Evolutionary conservation across 208 protist genomes (phyloP), one percentile per base, ranked within the genome.

Genomic region (Leishmania lainsoni): DNA sequence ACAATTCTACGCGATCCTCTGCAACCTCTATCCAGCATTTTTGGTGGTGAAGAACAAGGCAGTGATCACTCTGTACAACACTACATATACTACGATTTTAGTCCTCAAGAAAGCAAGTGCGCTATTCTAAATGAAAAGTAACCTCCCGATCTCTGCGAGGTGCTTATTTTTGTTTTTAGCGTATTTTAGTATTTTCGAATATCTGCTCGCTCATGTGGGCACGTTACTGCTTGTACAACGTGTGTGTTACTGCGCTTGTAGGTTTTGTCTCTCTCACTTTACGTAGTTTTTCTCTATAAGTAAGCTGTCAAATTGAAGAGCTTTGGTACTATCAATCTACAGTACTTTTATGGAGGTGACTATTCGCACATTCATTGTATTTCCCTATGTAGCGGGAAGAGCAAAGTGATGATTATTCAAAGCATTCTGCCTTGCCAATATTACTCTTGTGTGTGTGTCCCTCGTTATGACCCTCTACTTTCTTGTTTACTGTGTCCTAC

Each of bases 21-120:
- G 39, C 75, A 87, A 54, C 88, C 89, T 2, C 70, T 96, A 3
- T 81, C 78, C 5, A 86, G 92, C 0, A 82, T 87, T 22, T 95
- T 92, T 80, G 61, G 49, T 17, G 65, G 85, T 14, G 72, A 83
- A 1, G 85, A 86, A 42, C 22, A 16, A 12, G 35, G 78, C 17
- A 56, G 2, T 3, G 86, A 75, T 0, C 58, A 68, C 26, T 32
- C 35, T 49, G 35, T 45, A 58, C 35, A 49, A 9, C 42, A 65
- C 42, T 75, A 22, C 26, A 83, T 96, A 9, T 94, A 91, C 80
- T 96, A 96, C 75, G 93, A 96, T 81, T 96, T 93, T 80, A 83
- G 84, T 29, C 73, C 90, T 29, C 69, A 66, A 14, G 71, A 88
- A 16, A 78, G 49, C 6, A 54, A 73, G 42, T 95, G 86, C 59